Evolutionary conservation across 2,329 filamentous ascomycete species (phyloP).

Genomic region (Harringtonia lauricola): DNA sequence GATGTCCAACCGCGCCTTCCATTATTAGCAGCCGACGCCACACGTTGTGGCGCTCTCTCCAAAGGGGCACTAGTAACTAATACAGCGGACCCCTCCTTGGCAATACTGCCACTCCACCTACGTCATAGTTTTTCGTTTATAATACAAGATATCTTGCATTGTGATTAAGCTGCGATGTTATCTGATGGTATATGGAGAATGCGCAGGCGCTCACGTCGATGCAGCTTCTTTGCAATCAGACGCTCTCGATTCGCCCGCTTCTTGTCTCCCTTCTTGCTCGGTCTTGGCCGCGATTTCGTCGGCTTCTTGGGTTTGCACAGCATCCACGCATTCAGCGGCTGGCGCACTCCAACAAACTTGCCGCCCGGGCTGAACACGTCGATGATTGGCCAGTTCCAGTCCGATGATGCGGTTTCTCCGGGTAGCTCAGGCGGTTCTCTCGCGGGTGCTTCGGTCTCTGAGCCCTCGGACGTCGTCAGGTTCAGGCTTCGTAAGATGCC

Average conservation of each 20-base stretch:
- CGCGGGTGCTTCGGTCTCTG: constrained; percentile 10
- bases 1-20: too few species aligned
- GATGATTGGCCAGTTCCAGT: constrained; percentile 53
- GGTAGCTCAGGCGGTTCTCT: neutral
- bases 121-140: too few species aligned
- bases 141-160: too few species aligned
- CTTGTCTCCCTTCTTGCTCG: constrained; percentile 15
- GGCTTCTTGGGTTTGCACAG: constrained; percentile 37
- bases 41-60: too few species aligned
- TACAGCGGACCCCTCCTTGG: too few species aligned
- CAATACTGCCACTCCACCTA: too few species aligned
- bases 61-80: too few species aligned
- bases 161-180: too few species aligned
- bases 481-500: constrained; percentile 17
- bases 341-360: constrained; percentile 58
- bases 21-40: too few species aligned
- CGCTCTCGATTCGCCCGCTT: constrained; percentile 10
- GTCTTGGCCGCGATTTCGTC: constrained; percentile 5
- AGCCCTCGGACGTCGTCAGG: constrained; percentile 11
- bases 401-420: too few species aligned
- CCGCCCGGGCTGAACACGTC: constrained; percentile 82
- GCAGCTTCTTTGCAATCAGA: neutral
- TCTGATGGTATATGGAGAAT: too few species aligned
- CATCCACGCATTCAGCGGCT: constrained; percentile 62
- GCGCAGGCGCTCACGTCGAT: neutral